phyloP scores from a whole-genome alignment of 2,329 filamentous ascomycete genomes.

The Colletotrichum sp. region DNA sequence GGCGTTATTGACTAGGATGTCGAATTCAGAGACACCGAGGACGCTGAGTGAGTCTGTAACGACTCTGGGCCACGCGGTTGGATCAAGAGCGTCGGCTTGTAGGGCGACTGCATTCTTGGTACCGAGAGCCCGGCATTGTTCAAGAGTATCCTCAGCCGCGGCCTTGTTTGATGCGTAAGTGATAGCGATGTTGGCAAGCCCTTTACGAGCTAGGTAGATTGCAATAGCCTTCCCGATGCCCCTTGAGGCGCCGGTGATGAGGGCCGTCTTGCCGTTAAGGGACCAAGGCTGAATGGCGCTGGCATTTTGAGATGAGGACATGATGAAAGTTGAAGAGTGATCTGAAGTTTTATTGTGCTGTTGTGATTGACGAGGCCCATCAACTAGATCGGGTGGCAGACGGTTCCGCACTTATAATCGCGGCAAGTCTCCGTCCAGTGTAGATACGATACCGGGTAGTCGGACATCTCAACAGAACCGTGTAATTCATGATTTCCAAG shows the following conservation, averaged over 20 bases:
- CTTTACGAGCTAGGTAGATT: background rate
- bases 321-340: background rate
- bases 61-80: background rate
- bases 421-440: background rate
- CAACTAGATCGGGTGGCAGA: background rate
- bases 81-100: background rate
- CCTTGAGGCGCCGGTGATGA: background rate
- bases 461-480: background rate
- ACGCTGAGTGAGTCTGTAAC: background rate
- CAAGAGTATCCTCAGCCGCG: background rate
- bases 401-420: background rate
- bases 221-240: background rate
- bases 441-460: background rate
- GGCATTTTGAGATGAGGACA: background rate
- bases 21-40: background rate
- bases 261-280: background rate
- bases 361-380: background rate
- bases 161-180: background rate
- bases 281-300: background rate
- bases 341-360: background rate
- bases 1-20: slow-evolving; percentile 9
- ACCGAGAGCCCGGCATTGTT: background rate
- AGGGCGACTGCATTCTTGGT: background rate
- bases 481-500: background rate
- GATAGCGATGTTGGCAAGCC: background rate